Evolutionary conservation across 805 yeast genomes (phyloP), one percentile per base, ranked within the genome.

Genomic region (Spathaspora sp.): DNA sequence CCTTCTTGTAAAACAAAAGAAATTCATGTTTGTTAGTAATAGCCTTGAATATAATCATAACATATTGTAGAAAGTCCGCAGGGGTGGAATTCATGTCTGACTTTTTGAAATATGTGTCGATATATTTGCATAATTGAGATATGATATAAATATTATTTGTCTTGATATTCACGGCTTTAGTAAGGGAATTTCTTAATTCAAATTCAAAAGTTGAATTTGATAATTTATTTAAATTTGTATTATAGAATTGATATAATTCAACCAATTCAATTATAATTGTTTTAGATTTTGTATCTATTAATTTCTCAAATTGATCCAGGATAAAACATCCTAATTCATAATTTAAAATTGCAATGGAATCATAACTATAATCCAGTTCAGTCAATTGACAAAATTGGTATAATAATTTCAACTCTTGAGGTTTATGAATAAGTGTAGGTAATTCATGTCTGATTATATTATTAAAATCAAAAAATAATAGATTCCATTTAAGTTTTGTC

Each of bases 21-120:
- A 74, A 72, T 14, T 65, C 70, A 28, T 53, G 56, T 48, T 75
- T 75, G 57, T 66, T 70, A 46, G 62, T 58, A 5, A 75, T 49
- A 8, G 64, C 60, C 38, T 69, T 66, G 62, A 71, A 74, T 7
- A 73, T 58, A 2, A 57, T 53, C 26, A 65, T 42, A 19, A 63
- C 64, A 6, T 60, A 59, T 1, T 50, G 40, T 31, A 57, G 52
- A 46, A 64, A 60, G 7, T 56, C 59, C 2, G 51, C 48, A 53
- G 26, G 26, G 6, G 26, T 4, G 6, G 26, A 56, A 62, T 23
- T 49, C 56, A 42, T 23, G 26, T 45, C 16, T 20, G 52, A 44
- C 46, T 57, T 55, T 43, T 50, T 53, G 54, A 72, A 62, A 48
- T 55, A 63, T 14, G 53, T 16, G 54, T 72, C 77, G 53, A 73